Base-by-base conservation (phyloP, 2,329 filamentous ascomycete species). In the Pezicula radicicola region DNA sequence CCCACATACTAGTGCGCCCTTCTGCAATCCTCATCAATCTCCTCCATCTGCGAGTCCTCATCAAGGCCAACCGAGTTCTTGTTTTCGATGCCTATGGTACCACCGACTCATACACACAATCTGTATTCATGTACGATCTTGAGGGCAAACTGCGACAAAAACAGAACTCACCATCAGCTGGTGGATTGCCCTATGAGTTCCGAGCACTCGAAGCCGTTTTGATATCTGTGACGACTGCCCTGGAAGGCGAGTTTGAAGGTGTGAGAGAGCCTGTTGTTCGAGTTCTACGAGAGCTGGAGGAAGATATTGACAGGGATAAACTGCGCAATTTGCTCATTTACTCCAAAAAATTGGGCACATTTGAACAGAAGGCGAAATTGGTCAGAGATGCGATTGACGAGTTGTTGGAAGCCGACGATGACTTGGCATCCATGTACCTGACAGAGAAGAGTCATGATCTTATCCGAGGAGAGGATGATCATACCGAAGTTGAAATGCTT, bases 81-180 rank as follows among this genome's bases (percentile, higher is more conserved):
- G 86, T 99, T 5, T 97, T 99, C 68, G 94, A 97, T 65, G 90
- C 94, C 13, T 97, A 96, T 70, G 94, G 94, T 28, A 94, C 91
- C 39, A 92, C 91, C 54, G 91, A 95, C 61, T 95, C 91, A 0
- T 96, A 97, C 65, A 91, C 93, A 30, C 94, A 97, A 69, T 96
- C 91, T 4, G 84, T 94, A 13, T 99, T 99, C 73, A 96, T 99
- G 84, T 97, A 97, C 71, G 94, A 97, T 66, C 75, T 99, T 18
- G 91, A 97, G 69, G 90, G 90, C 12, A 96, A 96, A 67, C 76
- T 99, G 42, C 87, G 90, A 57, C 91, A 96, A 66, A 93, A 91
- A 68, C 79, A 84, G 53, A 66, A 75, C 2, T 75, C 79, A 1
- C 71, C 75, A n/a, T 72, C 74, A 35, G 79, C 82, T 15, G 80